Percentiles rank a stretch among this genome's conserved stretches.
These are phyloP conservation scores for Tetradesmus obliquus DNA, from an alignment of 139 green algal species.

Conservation along the genomic window DNA sequence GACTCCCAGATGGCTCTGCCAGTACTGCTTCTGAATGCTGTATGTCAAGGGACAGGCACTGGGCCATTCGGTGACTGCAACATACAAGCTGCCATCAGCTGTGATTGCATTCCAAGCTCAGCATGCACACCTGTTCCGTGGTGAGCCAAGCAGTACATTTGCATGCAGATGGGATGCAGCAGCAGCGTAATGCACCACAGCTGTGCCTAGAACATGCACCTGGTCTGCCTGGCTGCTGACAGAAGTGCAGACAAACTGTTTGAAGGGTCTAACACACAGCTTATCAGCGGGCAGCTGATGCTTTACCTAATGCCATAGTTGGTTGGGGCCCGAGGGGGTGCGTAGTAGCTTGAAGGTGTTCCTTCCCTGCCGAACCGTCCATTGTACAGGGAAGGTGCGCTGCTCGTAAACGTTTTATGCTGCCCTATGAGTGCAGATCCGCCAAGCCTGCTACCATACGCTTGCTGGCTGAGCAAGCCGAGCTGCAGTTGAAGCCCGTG, in stretches of 20 bases:
- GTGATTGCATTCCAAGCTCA: background rate
- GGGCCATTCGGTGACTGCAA: background rate
- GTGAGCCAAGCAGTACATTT: background rate
- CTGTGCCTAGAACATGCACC: background rate
- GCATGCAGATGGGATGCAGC: background rate
- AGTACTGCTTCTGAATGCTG: background rate
- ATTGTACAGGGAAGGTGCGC: constrained; percentile 1
- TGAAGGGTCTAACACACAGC: background rate
- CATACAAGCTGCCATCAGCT: background rate
- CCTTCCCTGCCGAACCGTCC: background rate
- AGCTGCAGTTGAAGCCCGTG: background rate
- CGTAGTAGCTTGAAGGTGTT: constrained; percentile 25
- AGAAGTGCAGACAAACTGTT: too few species aligned
- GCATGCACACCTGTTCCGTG: too few species aligned
- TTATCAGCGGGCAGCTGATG: background rate
- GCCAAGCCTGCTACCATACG: background rate
- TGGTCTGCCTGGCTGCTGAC: background rate
- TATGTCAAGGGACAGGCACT: background rate
- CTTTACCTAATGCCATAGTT: constrained; percentile 46
- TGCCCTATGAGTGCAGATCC: background rate
- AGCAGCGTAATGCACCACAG: background rate
- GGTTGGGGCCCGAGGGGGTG: constrained; percentile 2
- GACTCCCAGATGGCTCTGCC: background rate
- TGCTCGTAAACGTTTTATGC: background rate
- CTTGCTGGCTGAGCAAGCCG: background rate